Conservation (phyloP, 305 asterid species). For the Euphrasia arctica region DNA sequence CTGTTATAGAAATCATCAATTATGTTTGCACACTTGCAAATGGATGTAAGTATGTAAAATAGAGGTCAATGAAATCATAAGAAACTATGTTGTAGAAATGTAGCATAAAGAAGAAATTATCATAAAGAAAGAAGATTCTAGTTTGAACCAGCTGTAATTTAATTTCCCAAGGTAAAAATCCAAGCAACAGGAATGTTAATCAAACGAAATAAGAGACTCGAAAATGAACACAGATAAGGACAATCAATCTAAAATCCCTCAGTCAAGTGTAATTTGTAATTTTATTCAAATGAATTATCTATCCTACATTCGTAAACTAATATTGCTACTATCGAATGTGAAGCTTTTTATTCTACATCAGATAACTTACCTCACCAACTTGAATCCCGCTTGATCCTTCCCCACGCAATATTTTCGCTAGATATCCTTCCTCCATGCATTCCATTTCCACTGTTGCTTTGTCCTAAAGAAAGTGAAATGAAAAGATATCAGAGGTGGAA, state of each 20-base stretch:
- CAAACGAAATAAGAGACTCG: not conserved
- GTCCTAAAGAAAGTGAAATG: conserved; percentile 44
- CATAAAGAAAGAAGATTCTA: not conserved
- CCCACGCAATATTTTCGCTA: conserved; percentile 82
- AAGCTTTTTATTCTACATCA: not conserved
- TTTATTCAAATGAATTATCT: not conserved
- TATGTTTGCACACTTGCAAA: not conserved
- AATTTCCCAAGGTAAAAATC: not conserved
- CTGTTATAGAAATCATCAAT: not conserved
- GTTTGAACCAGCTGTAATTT: not conserved
- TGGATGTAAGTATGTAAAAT: not conserved
- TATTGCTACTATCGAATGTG: not conserved
- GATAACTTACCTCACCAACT: conserved; percentile 95
- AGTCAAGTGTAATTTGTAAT: not conserved
- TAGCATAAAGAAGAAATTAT: conserved; percentile 1
- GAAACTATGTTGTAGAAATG: not conserved
- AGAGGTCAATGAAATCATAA: not conserved
- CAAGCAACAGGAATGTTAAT: not conserved
- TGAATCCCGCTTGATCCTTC: conserved; percentile 92
- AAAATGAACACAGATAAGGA: not conserved
- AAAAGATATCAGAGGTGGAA: not conserved
- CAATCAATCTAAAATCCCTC: not conserved
- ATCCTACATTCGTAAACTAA: not conserved
- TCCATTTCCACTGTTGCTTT: conserved; percentile 99
- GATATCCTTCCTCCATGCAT: conserved; percentile 99